Conservation (phyloP, 495 filamentous ascomycete genomes). For the Aspergillus ostianus region DNA sequence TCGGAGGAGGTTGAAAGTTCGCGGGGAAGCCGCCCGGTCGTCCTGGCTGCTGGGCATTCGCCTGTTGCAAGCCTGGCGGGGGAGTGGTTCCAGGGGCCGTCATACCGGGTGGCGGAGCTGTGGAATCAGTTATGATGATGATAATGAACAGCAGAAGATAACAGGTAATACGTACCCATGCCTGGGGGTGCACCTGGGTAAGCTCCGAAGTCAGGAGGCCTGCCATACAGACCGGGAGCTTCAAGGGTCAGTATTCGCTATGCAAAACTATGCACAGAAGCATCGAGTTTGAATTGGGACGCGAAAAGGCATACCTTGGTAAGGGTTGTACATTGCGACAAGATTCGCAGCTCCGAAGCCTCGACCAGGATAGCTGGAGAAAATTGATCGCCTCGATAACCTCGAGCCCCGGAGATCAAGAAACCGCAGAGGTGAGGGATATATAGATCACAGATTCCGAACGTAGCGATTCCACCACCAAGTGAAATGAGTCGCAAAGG, state of each 20-base stretch:
- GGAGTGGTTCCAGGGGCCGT: conserved; percentile 75
- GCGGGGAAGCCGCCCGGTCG: conserved; percentile 76
- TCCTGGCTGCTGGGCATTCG: conserved; percentile 62
- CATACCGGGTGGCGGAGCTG: conserved; percentile 60
- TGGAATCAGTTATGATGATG: conserved; percentile 19
- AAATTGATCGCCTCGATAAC: background rate
- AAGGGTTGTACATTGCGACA: conserved; percentile 69
- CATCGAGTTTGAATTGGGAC: background rate
- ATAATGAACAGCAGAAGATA: conserved; percentile 7
- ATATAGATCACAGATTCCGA: background rate
- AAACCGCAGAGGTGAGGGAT: no score
- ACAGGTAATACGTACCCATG: conserved; percentile 62
- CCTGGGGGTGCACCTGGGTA: conserved; percentile 83
- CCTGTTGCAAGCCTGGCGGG: conserved; percentile 77
- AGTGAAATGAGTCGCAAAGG: background rate
- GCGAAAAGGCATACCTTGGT: conserved; percentile 55
- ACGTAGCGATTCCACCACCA: background rate
- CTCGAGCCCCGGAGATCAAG: background rate
- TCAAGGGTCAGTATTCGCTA: conserved; percentile 15
- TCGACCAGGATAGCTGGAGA: background rate
- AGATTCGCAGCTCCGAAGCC: conserved; percentile 16
- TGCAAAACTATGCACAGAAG: background rate
- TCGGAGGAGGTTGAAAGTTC: conserved; percentile 85
- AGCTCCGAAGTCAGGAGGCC: conserved; percentile 67
- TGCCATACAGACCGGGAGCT: conserved; percentile 62